Conservation (phyloP, 2,329 filamentous ascomycete genomes). For the Colletotrichum navitas region DNA sequence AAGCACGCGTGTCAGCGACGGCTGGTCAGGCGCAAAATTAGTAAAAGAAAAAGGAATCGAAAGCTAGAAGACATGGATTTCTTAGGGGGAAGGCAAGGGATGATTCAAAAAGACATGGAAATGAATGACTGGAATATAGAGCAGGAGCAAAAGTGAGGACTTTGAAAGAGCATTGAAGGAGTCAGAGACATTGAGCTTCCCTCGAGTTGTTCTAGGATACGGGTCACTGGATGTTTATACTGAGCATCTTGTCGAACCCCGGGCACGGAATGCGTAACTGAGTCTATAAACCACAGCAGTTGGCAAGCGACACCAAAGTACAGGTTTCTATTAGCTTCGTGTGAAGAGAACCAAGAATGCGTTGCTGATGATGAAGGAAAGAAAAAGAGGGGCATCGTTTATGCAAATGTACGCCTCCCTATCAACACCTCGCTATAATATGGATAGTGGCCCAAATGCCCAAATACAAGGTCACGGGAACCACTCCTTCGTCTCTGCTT, state of each 20-base stretch:
- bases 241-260: neutral
- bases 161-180: slow-evolving; percentile 32
- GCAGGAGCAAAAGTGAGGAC: slow-evolving; percentile 26
- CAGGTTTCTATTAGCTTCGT: neutral
- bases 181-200: slow-evolving; percentile 21
- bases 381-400: neutral
- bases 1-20: slow-evolving; percentile 2
- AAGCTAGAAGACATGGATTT: slow-evolving; percentile 22
- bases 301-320: neutral
- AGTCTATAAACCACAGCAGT: neutral
- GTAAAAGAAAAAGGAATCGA: slow-evolving; percentile 14
- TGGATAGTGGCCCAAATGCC: neutral
- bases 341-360: neutral
- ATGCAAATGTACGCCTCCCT: slow-evolving; percentile 15
- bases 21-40: slow-evolving; percentile 25
- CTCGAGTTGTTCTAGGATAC: neutral
- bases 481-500: neutral
- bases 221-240: neutral
- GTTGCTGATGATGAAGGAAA: too few relatives aligned
- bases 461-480: neutral
- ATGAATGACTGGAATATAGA: slow-evolving; percentile 34
- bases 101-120: slow-evolving; percentile 16
- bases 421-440: slow-evolving; percentile 12
- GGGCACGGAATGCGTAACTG: neutral
- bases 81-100: neutral